Percentiles rank a stretch among this genome's conserved stretches.
Evolutionary conservation across 441 rosid species (phyloP).

Genomic region (Populus trichocarpa): DNA sequence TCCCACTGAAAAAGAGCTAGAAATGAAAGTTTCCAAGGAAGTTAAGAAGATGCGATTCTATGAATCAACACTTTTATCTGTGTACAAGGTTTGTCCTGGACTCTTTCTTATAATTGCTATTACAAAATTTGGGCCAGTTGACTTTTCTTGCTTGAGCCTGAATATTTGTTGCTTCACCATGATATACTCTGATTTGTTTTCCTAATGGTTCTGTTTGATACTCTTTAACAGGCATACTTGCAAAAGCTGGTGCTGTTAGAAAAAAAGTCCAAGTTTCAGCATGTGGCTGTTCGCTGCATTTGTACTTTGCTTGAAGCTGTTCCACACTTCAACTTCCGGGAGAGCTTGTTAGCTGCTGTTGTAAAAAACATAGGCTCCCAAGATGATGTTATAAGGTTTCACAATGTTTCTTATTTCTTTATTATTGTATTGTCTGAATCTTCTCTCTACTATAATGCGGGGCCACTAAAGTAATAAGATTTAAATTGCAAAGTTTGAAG

Average conservation of each 20-base stretch:
- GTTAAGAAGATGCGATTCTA: conserved; percentile 82
- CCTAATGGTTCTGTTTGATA: conserved; percentile 8
- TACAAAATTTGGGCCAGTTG: not conserved
- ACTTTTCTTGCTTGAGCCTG: not conserved
- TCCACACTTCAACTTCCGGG: conserved; percentile 89
- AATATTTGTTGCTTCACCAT: not conserved
- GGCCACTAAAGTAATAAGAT: not conserved
- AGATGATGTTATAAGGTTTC: conserved; percentile 80
- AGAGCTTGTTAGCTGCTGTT: conserved; percentile 63
- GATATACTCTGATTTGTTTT: conserved; percentile 1
- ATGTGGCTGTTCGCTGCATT: conserved; percentile 66
- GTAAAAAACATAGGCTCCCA: conserved; percentile 67
- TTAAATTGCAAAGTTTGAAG: not conserved
- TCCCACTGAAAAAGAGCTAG: conserved; percentile 94
- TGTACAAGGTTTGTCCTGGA: conserved; percentile 64
- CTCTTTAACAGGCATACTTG: conserved; percentile 59
- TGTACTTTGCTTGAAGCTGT: conserved; percentile 77
- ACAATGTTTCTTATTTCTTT: conserved; percentile 10
- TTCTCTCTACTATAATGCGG: not conserved
- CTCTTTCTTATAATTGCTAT: not conserved
- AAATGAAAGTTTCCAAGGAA: conserved; percentile 96
- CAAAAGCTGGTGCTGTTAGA: conserved; percentile 58
- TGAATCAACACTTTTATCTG: conserved; percentile 75
- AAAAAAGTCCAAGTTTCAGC: conserved; percentile 56
- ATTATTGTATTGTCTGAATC: not conserved